Evolutionary conservation across 129 eudicot genomes (phyloP), one percentile per base, ranked within the genome.

Genomic region (Flaveria bidentis): DNA sequence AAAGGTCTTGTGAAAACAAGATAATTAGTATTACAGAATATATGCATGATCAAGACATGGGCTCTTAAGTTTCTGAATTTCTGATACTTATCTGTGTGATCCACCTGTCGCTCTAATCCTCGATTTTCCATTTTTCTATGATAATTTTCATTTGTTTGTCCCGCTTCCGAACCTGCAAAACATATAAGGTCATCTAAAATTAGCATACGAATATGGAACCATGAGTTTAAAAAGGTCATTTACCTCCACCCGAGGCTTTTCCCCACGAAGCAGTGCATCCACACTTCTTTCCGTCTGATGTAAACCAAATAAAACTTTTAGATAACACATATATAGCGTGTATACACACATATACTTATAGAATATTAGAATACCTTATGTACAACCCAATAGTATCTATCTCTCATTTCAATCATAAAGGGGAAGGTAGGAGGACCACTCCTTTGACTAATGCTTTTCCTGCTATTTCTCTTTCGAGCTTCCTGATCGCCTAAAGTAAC

Each of bases 211-310:
- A 39, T 20, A 15, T 3, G 26, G 55, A 76, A 76, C 44, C 22
- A 60, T 46, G 58, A 69, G 68, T 20, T n/a, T 73, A 26, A 65
- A 65, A 41, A 67, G 71, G 71, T 74, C 12, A 67, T 65, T 83
- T 86, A 91, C 97, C 94, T 91, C 97, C 78, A 91, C 97, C 23
- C 86, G 81, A 18, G 97, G 97, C 78, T 72, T 85, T 81, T 76
- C 86, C 77, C 87, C 89, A 2, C 72, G 82, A 61, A 91, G 97
- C 77, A 91, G 83, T 7, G 74, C 85, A 72, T 91, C 97, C 84
- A 91, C 93, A 65, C 97, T 91, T 80, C 74, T 86, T 75, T 83
- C 88, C 0, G 94, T 88, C 97, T 91, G 82, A 67, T 75, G 23
- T 28, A 25, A 18, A 16, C 9, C 15, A 3, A 45, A 45, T 9